Base-by-base conservation (phyloP, 768 basidiomycete species). In the Mycena albidolilacea region DNA sequence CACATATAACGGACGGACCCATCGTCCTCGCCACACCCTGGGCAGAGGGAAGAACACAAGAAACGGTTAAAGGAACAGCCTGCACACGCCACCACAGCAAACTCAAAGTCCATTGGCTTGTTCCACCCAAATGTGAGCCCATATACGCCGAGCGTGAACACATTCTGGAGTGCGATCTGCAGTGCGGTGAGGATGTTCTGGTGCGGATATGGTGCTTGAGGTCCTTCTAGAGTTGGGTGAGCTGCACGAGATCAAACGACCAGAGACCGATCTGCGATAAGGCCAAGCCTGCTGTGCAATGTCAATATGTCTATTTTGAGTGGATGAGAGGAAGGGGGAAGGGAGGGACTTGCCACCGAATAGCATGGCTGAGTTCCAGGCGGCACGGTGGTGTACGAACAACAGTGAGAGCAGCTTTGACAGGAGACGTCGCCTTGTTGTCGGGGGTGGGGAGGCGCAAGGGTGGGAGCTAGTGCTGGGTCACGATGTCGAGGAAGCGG, bases 401-500 rank as follows among this genome's bases (percentile, higher is more conserved):
- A 43, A 14, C 12, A 5, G 10, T 1, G 41, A 43, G 41, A 43
- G 10, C 4, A 43, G 41, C 41, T 30, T 30, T 30, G 30, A 30
- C 30, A 30, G 30, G 30, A 30, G 30, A 30, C n/a, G n/a, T n/a
- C n/a, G n/a, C n/a, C n/a, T n/a, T n/a, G 0, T 86, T 80, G 9
- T 89, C 88, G 17, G 88, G 63, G 82, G 82, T 63, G 83, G 77
- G 41, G 82, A 81, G 74, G 82, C 70, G 80, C 12, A 79, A 76
- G 57, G 84, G 78, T 7, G 93, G 90, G 23, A 95, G 81, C 97
- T 97, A 98, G 77, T 83, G 89, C 59, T 87, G 85, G 5, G 90
- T 86, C 7, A 86, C 78, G 70, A 97, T 87, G 82, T 98, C 92
- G 81, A 95, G 97, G 79, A 98, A 91, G 73, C 95, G 93, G 54